Conservation (phyloP, 208 protist genomes). For the Crithidia brevicula region DNA sequence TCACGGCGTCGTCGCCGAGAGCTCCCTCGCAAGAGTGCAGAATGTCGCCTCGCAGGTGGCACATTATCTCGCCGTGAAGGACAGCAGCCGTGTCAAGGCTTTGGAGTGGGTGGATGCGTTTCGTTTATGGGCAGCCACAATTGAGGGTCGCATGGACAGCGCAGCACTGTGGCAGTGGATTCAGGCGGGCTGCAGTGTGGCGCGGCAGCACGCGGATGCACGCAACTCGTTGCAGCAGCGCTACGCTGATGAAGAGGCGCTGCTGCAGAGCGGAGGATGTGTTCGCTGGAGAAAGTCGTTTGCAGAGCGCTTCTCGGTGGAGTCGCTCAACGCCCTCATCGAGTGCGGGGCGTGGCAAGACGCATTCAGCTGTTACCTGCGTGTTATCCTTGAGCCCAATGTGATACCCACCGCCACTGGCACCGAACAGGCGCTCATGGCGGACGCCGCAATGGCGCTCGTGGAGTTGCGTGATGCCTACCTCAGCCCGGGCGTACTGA, state of each 20-base stretch:
- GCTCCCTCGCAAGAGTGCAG: neutral
- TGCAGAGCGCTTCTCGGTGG: neutral
- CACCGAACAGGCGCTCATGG: neutral
- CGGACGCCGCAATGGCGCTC: conserved; percentile 11
- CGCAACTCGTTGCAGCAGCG: conserved; percentile 14
- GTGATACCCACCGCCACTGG: neutral
- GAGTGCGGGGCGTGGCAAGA: conserved; percentile 34
- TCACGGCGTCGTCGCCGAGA: neutral
- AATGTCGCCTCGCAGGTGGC: conserved; percentile 14
- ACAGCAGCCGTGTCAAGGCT: conserved; percentile 2
- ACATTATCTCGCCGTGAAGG: conserved; percentile 8
- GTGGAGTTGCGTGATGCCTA: conserved; percentile 25
- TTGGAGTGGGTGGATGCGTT: conserved; percentile 25
- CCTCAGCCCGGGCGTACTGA: conserved; percentile 16
- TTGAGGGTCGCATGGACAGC: neutral
- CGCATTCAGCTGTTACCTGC: conserved; percentile 16
- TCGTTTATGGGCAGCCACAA: neutral
- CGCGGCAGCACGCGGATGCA: conserved; percentile 7
- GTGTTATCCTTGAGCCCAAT: neutral
- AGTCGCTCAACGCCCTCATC: conserved; percentile 18
- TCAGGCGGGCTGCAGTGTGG: neutral
- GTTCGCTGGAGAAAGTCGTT: neutral
- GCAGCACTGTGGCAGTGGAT: conserved; percentile 20
- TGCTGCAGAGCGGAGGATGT: too few relatives aligned
- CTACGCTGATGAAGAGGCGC: neutral